Evolutionary conservation across 306 rosid genomes (phyloP).

Genomic region (Begonia peltatifolia): DNA sequence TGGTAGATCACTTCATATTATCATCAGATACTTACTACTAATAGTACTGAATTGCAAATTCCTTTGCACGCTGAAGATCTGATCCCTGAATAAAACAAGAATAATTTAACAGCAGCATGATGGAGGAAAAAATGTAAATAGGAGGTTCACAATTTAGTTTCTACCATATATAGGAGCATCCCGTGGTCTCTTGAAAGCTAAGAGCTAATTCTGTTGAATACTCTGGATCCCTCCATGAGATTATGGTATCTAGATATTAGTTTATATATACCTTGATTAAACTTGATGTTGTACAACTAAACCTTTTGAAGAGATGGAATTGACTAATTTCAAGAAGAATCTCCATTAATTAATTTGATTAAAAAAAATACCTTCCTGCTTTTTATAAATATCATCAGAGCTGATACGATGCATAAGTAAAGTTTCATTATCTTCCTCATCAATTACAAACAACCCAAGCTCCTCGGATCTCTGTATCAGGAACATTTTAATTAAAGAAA

Average conservation of each 20-base stretch:
- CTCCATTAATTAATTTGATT: background rate
- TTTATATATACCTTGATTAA: background rate
- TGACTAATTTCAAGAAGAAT: background rate
- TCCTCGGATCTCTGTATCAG: conserved; percentile 76
- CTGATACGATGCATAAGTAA: conserved; percentile 76
- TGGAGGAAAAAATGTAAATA: background rate
- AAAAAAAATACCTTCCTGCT: conserved; percentile 76
- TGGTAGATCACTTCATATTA: background rate
- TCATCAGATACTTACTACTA: conserved; percentile 49
- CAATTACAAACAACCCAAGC: conserved; percentile 70
- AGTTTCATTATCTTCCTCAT: conserved; percentile 81
- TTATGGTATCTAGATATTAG: conserved; percentile 50
- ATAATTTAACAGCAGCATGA: conserved; percentile 5
- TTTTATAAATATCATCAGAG: conserved; percentile 74
- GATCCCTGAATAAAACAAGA: conserved; percentile 1
- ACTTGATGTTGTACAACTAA: background rate
- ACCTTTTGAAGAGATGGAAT: background rate
- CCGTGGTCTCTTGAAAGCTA: conserved; percentile 89
- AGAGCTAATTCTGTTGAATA: conserved; percentile 87
- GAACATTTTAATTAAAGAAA: conserved; percentile 8
- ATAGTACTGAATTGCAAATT: conserved; percentile 65
- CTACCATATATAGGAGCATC: conserved; percentile 88
- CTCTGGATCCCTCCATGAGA: conserved; percentile 96
- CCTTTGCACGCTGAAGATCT: conserved; percentile 80
- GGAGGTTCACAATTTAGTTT: conserved; percentile 2